Conservation (phyloP, 257 asterid genomes). For the Fraxinus excelsior region DNA sequence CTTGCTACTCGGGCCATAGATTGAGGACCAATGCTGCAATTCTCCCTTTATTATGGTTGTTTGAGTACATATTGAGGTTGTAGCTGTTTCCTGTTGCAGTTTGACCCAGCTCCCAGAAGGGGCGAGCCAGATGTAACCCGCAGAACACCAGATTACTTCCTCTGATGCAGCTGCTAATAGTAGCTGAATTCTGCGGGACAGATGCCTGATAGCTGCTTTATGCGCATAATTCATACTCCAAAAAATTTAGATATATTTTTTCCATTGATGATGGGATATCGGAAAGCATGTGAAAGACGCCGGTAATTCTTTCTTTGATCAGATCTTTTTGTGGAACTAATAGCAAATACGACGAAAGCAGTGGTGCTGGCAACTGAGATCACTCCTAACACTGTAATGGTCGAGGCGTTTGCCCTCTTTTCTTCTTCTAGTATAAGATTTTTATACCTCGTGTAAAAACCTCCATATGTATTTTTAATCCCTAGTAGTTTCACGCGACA, state of each 20-base stretch:
- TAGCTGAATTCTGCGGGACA: constrained; percentile 27
- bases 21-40: neutral
- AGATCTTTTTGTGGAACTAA: constrained; percentile 13
- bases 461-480: neutral
- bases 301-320: constrained; percentile 23
- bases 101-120: constrained; percentile 88
- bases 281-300: constrained; percentile 16
- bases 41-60: constrained; percentile 1
- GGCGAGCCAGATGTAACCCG: constrained; percentile 91
- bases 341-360: constrained; percentile 21
- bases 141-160: constrained; percentile 85
- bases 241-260: constrained; percentile 15
- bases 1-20: neutral
- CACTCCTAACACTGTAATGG: constrained; percentile 12
- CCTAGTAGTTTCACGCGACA: neutral
- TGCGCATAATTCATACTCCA: constrained; percentile 33
- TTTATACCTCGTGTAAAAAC: neutral
- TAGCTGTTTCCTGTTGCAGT: constrained; percentile 40
- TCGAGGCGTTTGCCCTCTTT: constrained; percentile 20
- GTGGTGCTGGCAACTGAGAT: constrained; percentile 24
- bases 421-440: neutral
- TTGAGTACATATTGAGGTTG: neutral
- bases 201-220: constrained; percentile 36
- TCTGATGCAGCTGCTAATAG: constrained; percentile 42
- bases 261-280: constrained; percentile 7